These are phyloP conservation scores for Colletotrichum chlorophyti DNA, from an alignment of 2,329 filamentous ascomycete species.

Conservation along the genomic window DNA sequence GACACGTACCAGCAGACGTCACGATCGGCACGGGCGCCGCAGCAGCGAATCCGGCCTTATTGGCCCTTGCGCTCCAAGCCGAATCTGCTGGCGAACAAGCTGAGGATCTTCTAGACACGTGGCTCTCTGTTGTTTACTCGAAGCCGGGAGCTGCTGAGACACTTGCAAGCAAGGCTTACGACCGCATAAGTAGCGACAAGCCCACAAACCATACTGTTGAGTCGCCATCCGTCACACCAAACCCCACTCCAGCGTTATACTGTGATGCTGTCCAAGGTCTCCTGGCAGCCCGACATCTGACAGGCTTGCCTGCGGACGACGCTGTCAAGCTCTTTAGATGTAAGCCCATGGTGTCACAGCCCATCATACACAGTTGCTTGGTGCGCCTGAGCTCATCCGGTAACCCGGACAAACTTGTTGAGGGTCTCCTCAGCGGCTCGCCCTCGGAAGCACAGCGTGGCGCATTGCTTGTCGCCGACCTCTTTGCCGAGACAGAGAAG, in stretches of 20 bases:
- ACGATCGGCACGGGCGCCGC: neutral
- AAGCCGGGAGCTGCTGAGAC: neutral
- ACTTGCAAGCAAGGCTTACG: neutral
- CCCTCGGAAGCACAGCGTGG: neutral
- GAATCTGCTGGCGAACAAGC: neutral
- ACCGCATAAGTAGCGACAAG: neutral
- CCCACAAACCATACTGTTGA: too few species aligned
- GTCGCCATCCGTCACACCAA: neutral
- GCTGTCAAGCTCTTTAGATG: neutral
- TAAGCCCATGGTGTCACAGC: neutral
- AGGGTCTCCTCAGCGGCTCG: neutral
- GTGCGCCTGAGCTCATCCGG: neutral
- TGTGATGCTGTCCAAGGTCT: neutral
- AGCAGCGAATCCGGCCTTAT: neutral
- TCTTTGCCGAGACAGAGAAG: neutral
- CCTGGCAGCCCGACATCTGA: neutral
- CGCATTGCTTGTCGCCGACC: slow-evolving; percentile 2
- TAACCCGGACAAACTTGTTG: neutral
- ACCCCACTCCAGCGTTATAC: neutral
- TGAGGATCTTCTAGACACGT: slow-evolving; percentile 4
- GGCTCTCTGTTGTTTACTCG: neutral
- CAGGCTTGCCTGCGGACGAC: neutral
- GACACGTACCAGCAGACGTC: fast-evolving
- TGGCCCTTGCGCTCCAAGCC: slow-evolving; percentile 3
- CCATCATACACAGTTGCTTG: neutral